phyloP scores from a whole-genome alignment of 2,329 filamentous ascomycete species.

The Escovopsis sp. region DNA sequence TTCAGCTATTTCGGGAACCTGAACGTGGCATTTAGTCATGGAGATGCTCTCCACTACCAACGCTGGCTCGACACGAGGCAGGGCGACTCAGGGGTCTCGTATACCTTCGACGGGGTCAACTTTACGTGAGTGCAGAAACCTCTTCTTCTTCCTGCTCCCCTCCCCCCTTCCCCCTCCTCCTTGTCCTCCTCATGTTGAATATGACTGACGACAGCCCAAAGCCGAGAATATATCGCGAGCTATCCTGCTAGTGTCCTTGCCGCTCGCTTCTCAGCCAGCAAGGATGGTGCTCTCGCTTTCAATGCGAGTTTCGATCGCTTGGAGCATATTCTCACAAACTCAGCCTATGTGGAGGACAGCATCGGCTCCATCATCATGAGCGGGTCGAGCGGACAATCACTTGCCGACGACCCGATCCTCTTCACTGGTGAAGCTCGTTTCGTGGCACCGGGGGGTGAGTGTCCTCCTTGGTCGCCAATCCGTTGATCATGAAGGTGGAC shows the following conservation, averaged over 20 bases:
- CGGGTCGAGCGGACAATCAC: conserved; percentile 8
- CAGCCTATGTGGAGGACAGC: conserved; percentile 5
- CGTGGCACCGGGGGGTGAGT: conserved; percentile 8
- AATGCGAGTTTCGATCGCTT: conserved; percentile 8
- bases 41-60: conserved; percentile 16
- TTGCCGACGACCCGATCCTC: conserved; percentile 7
- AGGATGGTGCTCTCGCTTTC: conserved; percentile 7
- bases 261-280: conserved; percentile 11
- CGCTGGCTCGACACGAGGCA: conserved; percentile 23
- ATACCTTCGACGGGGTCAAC: conserved; percentile 16
- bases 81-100: conserved; percentile 21
- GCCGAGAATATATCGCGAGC: conserved; percentile 24
- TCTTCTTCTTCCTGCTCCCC: too few relatives aligned
- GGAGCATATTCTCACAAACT: conserved; percentile 7
- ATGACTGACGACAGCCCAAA: conserved; percentile 1
- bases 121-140: conserved; percentile 8
- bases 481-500: background rate
- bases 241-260: conserved; percentile 24
- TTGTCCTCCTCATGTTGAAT: background rate
- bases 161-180: too few relatives aligned
- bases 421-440: conserved; percentile 11
- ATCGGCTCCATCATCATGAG: conserved; percentile 8
- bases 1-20: conserved; percentile 11
- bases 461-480: background rate
- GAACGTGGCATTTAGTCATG: conserved; percentile 21